Evolutionary conservation across 192 early-diverging fungal species (phyloP), one percentile per base, ranked within the genome.

Genomic region (Pecoramyces ruminantium): DNA sequence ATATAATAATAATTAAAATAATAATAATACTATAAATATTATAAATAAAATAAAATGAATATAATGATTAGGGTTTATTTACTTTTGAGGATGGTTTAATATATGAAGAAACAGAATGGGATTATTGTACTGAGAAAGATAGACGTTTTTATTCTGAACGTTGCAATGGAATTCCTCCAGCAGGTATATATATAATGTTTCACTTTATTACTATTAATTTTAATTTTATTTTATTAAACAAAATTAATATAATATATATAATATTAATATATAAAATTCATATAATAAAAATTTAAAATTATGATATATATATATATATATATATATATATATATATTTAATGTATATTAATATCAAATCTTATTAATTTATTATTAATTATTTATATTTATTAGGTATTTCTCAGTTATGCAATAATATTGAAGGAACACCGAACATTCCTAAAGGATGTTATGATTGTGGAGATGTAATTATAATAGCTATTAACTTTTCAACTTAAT

Each of bases 81-180:
- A 90, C 89, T 16, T 90, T 90, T 81, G 78, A 81, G 28, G 89
- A 90, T 82, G 89, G 89, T 15, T 81, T 90, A 38, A 82, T 82
- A 29, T 90, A 90, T 81, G 81, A 83, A 21, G 80, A 77, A 15
- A 80, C 86, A n/a, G 42, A 86, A 29, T 90, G 89, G 89, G 84
- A 87, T 80, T 90, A 90, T 82, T 90, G 89, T 83, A 90, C 89
- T 4, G 77, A 82, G 15, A 28, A 78, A 29, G 89, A 90, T 51
- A 79, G 89, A 28, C 81, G 89, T 42, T 90, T 90, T 80, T 90
- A 85, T 78, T 81, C 84, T 12, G 89, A 90, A 82, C 84, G 85
- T 25, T 82, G 87, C 13, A 79, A 82, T 51, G 89, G 89, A 5
- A 67, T 67, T 27, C 51, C 51, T 21, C 51, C 51, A n/a, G 51